Base-by-base conservation (phyloP, 2,329 filamentous ascomycete genomes). In the Penicillium corylophilum region DNA sequence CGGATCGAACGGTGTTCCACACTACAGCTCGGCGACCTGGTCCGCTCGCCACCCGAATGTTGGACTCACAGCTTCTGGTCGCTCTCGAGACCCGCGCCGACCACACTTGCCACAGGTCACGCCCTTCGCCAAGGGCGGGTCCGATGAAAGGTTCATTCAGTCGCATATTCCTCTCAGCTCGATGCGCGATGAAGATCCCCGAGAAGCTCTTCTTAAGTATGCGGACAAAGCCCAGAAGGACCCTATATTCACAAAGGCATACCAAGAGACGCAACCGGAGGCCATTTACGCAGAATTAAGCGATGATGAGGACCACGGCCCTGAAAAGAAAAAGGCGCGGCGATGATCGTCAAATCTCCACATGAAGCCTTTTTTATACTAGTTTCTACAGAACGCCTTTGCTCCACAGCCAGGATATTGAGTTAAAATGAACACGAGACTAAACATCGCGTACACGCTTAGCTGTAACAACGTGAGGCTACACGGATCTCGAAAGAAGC, bases 151-250 rank as follows among this genome's bases (percentile, higher is more conserved):
- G 64, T 90, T 95, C 69, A 90, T 99, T 55, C 87, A 86, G 63
- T 84, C 93, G 67, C 89, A 89, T 59, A 95, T 97, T 47, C 90
- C 92, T 24, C 80, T 97, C 12, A 93, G 90, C 56, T 86, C 84
- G 56, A 95, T 99, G 90, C 81, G 95, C 43, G 92, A 99, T 71
- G 94, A 99, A 71, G 94, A 99, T 75, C 94, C 94, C 0, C 80
- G 94, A 57, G 94, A 96, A 73, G 94, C 94, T 41, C 76, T 99
- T 66, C 76, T 99, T 54, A 96, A 95, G 76, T 99, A 97, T 77
- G 93, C 91, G 33, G 90, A 95, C 49, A 87, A 95, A 68, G 91
- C 92, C 12, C 85, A 95, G 73, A 93, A 90, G 68, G 92, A 97
- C 68, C 93, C 92, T 0, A 81, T 96, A 64, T 99, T 97, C 67